Percentiles rank a stretch among this genome's conserved stretches.
phyloP scores from a whole-genome alignment of 352 stramenopile genomes.

The Chrysophaeum taylorii region DNA sequence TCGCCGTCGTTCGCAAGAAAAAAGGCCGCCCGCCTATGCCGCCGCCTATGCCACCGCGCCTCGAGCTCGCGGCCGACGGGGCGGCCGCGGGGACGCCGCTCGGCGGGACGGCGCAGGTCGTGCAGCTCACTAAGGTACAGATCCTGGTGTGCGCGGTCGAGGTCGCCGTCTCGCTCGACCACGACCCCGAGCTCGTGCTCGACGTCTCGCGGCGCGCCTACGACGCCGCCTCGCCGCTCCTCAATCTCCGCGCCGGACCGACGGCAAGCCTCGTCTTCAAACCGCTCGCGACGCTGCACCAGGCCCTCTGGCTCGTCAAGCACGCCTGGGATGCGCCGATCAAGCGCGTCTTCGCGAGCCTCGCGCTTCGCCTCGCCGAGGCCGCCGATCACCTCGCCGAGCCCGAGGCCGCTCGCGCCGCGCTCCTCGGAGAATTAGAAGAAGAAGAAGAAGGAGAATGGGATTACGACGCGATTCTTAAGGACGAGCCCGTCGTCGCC shows the following conservation, averaged over 20 bases:
- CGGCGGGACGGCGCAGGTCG: background rate
- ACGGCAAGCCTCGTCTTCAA: slow-evolving; percentile 8
- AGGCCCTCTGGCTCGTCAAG: slow-evolving; percentile 15
- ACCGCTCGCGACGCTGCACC: slow-evolving; percentile 9
- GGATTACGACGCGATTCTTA: background rate
- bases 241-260: background rate
- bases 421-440: background rate
- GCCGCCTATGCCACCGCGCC: background rate
- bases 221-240: background rate
- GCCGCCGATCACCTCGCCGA: background rate
- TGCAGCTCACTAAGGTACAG: background rate
- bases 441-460: background rate
- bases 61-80: background rate
- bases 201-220: background rate
- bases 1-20: background rate
- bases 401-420: background rate
- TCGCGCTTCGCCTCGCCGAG: background rate
- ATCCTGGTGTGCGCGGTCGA: slow-evolving; percentile 1
- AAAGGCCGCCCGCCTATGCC: no score
- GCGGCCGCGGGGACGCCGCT: background rate
- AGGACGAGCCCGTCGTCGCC: background rate
- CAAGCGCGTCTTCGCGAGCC: slow-evolving; percentile 11
- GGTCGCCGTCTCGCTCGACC: background rate
- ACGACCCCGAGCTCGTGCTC: slow-evolving; percentile 6
- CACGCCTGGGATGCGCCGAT: slow-evolving; percentile 11